Base-by-base conservation (phyloP, 2,329 filamentous ascomycete genomes). In the Aureobasidium vineae region DNA sequence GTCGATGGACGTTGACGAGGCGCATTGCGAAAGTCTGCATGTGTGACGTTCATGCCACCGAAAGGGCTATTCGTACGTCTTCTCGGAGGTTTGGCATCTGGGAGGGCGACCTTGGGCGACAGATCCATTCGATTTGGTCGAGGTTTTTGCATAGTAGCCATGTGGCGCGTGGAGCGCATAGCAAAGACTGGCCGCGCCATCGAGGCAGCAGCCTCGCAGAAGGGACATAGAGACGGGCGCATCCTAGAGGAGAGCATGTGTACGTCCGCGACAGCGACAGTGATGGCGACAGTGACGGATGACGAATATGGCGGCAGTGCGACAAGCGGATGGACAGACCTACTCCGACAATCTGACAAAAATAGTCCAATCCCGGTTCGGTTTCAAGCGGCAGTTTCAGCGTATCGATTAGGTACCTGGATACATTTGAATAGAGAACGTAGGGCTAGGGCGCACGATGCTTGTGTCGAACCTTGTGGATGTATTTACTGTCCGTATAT, bases 31-130 rank as follows among this genome's bases (percentile, higher is more conserved):
- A 84, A 78, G 13, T 77, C 77, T 15, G 81, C 81, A 43, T 79
- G 75, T 11, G 77, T 85, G 71, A 81, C 76, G 69, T 88, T 88
- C 84, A 87, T 86, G 10, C 79, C 84, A 21, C 81, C 82, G 73
- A 86, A 88, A 2, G 86, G 85, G 5, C 83, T 82, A 69, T 81
- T 79, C 65, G 77, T 76, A 57, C 79, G 78, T 66, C 79, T 77
- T 50, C 76, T 66, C 10, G 74, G 69, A 2, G 79, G 78, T 68
- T 75, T 77, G 47, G 75, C 75, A 50, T 73, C 78, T 65, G 72
- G 69, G 47, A 70, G 57, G 52, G 68, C 64, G 65, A 82, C 80
- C 69, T 75, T 75, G 49, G 78, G 76, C 13, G 83, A 84, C 23
- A 86, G 77, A 7, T 77, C 75, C 81, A 85, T 85, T 54, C 82